Evolutionary conservation across 2,329 filamentous ascomycete genomes (phyloP).

Genomic region (Ophiocordyceps camponoti-floridani): DNA sequence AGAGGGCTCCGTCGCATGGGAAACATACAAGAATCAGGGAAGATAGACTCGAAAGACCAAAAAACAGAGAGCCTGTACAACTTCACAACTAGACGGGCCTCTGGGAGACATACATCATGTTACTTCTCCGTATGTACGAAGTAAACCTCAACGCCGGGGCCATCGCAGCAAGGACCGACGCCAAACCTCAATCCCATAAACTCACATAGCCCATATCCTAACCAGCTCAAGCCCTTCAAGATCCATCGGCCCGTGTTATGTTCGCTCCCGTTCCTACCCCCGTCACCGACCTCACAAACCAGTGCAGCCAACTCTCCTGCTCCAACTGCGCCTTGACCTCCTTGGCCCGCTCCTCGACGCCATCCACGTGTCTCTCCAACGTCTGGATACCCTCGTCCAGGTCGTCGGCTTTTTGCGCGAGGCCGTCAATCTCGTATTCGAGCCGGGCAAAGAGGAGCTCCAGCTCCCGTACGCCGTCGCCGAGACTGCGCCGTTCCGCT

Average conservation of each 20-base stretch:
- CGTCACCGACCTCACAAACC: conserved; percentile 43
- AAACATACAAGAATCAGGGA: too few relatives aligned
- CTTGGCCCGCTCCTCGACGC: conserved; percentile 47
- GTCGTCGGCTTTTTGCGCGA: conserved; percentile 69
- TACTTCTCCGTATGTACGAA: too few relatives aligned
- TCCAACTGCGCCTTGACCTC: conserved; percentile 45
- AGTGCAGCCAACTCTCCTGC: conserved; percentile 45
- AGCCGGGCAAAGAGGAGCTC: conserved; percentile 69
- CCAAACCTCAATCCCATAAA: not conserved
- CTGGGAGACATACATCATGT: too few relatives aligned
- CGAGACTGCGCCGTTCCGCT: conserved; percentile 49
- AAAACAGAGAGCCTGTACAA: too few relatives aligned
- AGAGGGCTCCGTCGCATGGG: too few relatives aligned
- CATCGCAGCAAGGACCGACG: too few relatives aligned
- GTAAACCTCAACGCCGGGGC: too few relatives aligned
- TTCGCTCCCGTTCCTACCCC: conserved; percentile 43
- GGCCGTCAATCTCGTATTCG: conserved; percentile 74
- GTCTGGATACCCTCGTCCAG: conserved; percentile 68
- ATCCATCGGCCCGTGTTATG: conserved; percentile 17
- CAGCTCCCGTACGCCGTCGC: conserved; percentile 58
- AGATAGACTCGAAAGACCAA: too few relatives aligned
- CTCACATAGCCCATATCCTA: not conserved
- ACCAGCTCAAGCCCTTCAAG: not conserved
- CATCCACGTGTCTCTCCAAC: conserved; percentile 61
- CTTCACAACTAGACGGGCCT: too few relatives aligned